Percentiles rank a stretch among this genome's conserved stretches.
These are phyloP conservation scores for Naganishia vaughanmartiniae DNA, from an alignment of 768 basidiomycete species.

Conservation along the genomic window DNA sequence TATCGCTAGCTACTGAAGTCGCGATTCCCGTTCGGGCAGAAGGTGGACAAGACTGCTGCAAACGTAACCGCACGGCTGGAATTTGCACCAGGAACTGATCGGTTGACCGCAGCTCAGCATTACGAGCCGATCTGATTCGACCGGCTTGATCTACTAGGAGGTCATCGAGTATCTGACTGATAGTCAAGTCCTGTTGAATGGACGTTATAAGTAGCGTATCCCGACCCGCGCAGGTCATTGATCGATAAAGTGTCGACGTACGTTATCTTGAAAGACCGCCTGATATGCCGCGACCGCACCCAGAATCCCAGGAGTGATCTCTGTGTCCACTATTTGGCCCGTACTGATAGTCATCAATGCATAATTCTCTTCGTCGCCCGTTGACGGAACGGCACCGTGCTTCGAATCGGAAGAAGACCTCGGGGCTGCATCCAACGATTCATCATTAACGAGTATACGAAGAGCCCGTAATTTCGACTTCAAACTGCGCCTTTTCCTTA, in stretches of 20 bases:
- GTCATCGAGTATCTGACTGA: constrained; percentile 5
- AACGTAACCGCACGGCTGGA: neutral
- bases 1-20: constrained; percentile 11
- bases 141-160: neutral
- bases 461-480: neutral
- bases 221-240: neutral
- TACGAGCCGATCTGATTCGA: constrained; percentile 9
- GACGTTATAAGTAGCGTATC: neutral
- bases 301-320: neutral
- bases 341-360: constrained; percentile 8
- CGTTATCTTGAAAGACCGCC: neutral
- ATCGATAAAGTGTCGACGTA: neutral
- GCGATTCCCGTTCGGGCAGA: neutral
- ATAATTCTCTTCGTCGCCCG: neutral
- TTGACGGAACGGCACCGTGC: neutral
- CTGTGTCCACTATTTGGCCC: neutral
- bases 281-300: neutral
- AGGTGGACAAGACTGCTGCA: constrained; percentile 8
- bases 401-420: neutral
- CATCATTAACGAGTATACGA: neutral
- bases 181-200: constrained; percentile 3
- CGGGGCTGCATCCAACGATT: neutral
- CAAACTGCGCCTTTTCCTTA: neutral
- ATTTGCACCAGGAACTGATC: neutral
- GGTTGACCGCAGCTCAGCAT: neutral